Evolutionary conservation across 179 eudicot species (phyloP).

Genomic region (Nepenthes alata): DNA sequence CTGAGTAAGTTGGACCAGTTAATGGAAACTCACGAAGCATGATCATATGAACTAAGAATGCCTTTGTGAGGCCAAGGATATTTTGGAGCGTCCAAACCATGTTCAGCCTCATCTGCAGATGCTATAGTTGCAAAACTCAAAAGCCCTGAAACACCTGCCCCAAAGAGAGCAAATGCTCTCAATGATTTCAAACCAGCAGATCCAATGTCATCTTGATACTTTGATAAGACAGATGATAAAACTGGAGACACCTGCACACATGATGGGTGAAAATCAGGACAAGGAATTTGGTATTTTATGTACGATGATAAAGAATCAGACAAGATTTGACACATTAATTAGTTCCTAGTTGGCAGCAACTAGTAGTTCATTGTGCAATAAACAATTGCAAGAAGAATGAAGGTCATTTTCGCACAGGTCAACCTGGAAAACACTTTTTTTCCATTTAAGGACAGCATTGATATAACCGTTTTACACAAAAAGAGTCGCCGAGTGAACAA

Average conservation of each 20-base stretch:
- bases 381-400: neutral
- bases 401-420: neutral
- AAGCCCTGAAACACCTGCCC: constrained; percentile 69
- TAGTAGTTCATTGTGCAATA: neutral
- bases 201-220: constrained; percentile 46
- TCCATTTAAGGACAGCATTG: neutral
- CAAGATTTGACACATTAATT: neutral
- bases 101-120: constrained; percentile 82
- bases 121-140: constrained; percentile 55
- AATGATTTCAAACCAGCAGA: constrained; percentile 48
- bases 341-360: neutral
- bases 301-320: neutral
- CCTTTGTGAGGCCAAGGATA: constrained; percentile 88
- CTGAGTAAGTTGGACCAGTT: neutral
- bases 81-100: constrained; percentile 44
- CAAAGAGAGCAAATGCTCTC: constrained; percentile 60
- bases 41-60: constrained; percentile 75
- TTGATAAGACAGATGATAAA: constrained; percentile 41
- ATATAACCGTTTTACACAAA: too few relatives aligned
- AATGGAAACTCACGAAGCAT: constrained; percentile 53
- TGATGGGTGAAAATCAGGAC: neutral
- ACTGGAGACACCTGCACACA: constrained; percentile 52
- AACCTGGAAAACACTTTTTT: neutral
- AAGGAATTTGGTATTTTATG: neutral
- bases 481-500: too few relatives aligned